Evolutionary conservation across 2,329 filamentous ascomycete species (phyloP).

Genomic region (Aspergillus puulaauensis): DNA sequence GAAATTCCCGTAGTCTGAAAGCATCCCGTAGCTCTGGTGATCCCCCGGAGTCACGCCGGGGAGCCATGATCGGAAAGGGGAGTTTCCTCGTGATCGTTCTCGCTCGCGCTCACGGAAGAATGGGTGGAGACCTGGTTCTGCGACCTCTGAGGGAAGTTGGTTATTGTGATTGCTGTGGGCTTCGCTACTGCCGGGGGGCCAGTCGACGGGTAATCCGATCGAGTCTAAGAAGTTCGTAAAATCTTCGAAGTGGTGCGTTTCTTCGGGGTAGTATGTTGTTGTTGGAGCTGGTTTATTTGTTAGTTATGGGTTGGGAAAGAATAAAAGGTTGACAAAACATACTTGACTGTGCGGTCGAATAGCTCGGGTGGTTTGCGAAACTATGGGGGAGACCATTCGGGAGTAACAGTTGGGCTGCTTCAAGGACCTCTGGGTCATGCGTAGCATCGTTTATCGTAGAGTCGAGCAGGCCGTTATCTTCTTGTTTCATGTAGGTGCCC

Average conservation of each 20-base stretch:
- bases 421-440: slow-evolving; percentile 40
- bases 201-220: slow-evolving; percentile 34
- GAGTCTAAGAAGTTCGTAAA: slow-evolving; percentile 38
- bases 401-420: slow-evolving; percentile 34
- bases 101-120: slow-evolving; percentile 2
- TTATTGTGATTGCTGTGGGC: slow-evolving; percentile 28
- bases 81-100: slow-evolving; percentile 25
- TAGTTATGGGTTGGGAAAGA: background rate
- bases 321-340: background rate
- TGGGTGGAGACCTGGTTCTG: slow-evolving; percentile 24
- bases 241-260: slow-evolving; percentile 36
- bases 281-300: slow-evolving; percentile 22
- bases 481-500: slow-evolving; percentile 26
- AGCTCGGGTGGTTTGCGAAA: slow-evolving; percentile 13
- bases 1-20: slow-evolving; percentile 31
- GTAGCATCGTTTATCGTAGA: slow-evolving; percentile 13
- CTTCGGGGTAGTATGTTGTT: slow-evolving; percentile 31
- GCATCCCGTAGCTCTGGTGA: slow-evolving; percentile 31
- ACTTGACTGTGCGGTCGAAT: slow-evolving; percentile 22
- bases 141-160: slow-evolving; percentile 21
- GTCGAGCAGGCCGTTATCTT: slow-evolving; percentile 23
- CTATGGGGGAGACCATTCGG: slow-evolving; percentile 28
- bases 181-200: slow-evolving; percentile 29
- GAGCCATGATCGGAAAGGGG: slow-evolving; percentile 35
- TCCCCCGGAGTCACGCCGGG: slow-evolving; percentile 31